Base-by-base conservation (phyloP, 2,329 filamentous ascomycete genomes). In the Fusarium nanum region DNA sequence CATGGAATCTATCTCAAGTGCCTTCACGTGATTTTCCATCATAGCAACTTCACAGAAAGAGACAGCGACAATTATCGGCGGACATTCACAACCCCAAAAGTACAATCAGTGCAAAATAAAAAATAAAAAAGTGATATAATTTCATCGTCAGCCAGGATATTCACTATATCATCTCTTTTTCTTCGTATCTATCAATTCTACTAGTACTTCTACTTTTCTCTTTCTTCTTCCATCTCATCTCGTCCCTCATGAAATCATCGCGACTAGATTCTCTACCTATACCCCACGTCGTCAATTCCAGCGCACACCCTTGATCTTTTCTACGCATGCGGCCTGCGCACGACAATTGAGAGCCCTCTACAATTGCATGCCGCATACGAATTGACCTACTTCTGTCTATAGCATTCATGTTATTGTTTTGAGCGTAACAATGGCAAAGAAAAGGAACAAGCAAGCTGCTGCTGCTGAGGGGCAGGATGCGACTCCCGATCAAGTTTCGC, bases 371-470 rank as follows among this genome's bases (percentile, higher is more conserved):
- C 9, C 28, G 28, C 25, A 50, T 22, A 55, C 53, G 34, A 28
- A 60, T 67, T 67, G 55, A 44, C 20, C 34, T 44, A 6, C 42
- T 32, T 14, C 64, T 34, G 22, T 12, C n/a, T 34, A 20, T 49
- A 58, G 52, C 22, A 45, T 42, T 16, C n/a, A 68, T 60, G 58
- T 49, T 44, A 23, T 56, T 40, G 46, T 37, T 20, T 44, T 20
- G 20, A 56, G 40, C 32, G 7, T 55, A 54, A 60, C 13, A 56
- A 86, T 86, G 84, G 79, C 79, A 50, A 86, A 80, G 75, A 83
- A 84, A 75, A 85, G 82, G 76, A 81, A 77, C 69, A 85, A 84
- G 76, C 65, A 78, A 32, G 88, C 53, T 41, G 6, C 16, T 89
- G 89, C 67, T 53, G 42, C 53, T 49, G 64, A 70, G 49, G 63